A percentile compares a stretch with the other conserved stretches of the same genome.
Evolutionary conservation across 2,329 filamentous ascomycete species (phyloP).

Genomic region (Venturia oleaginea): DNA sequence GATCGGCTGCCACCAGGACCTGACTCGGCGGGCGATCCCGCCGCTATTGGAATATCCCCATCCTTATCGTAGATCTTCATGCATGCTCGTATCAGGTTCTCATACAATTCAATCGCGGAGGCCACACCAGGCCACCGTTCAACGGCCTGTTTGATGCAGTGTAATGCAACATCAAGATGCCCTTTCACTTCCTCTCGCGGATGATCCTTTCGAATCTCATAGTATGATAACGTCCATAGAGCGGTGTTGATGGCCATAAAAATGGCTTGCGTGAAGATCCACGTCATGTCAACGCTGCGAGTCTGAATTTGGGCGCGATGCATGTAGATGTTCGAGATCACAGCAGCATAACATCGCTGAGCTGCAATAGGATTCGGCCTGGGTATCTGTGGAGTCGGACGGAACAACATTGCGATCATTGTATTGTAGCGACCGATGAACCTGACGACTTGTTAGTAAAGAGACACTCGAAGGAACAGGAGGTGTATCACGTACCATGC

Average conservation of each 20-base stretch:
- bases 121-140: conserved; percentile 88
- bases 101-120: conserved; percentile 75
- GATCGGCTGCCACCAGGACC: conserved; percentile 33
- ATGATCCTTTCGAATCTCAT: conserved; percentile 67
- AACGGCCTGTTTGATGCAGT: conserved; percentile 69
- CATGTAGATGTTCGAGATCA: conserved; percentile 71
- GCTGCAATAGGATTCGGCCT: conserved; percentile 75
- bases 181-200: conserved; percentile 65
- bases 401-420: conserved; percentile 79
- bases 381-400: conserved; percentile 86
- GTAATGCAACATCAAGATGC: conserved; percentile 64
- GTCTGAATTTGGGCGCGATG: conserved; percentile 71
- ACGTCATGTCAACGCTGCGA: conserved; percentile 74
- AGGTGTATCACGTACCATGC: conserved; percentile 55
- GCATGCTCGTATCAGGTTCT: conserved; percentile 76
- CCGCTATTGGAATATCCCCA: conserved; percentile 40
- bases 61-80: conserved; percentile 74
- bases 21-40: conserved; percentile 37
- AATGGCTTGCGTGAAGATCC: conserved; percentile 82
- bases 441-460: conserved; percentile 29
- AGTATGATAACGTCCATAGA: conserved; percentile 84
- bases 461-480: conserved; percentile 13
- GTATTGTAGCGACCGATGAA: conserved; percentile 67
- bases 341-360: conserved; percentile 71
- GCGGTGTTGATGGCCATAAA: conserved; percentile 90